These are phyloP conservation scores for Aspergillus transmontanensis DNA, from an alignment of 2,329 filamentous ascomycete genomes.

Conservation along the genomic window DNA sequence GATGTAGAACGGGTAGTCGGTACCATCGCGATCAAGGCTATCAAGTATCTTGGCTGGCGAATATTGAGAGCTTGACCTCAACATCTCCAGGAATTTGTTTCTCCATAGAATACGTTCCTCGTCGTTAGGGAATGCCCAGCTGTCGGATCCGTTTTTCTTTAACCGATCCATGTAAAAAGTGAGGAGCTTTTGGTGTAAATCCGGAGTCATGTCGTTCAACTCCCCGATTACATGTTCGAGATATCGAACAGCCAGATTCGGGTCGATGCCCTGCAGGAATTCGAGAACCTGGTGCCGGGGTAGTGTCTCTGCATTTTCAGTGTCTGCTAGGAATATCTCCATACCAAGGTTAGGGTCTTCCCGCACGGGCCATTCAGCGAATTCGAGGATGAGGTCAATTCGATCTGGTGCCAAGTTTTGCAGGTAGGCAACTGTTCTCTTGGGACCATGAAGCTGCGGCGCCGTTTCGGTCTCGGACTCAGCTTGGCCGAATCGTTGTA, in stretches of 20 bases:
- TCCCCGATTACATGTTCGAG: slow-evolving; percentile 89
- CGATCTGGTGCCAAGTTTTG: slow-evolving; percentile 83
- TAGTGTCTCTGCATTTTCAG: slow-evolving; percentile 89
- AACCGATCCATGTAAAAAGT: slow-evolving; percentile 67
- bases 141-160: slow-evolving; percentile 40
- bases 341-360: slow-evolving; percentile 75
- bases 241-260: slow-evolving; percentile 74
- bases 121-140: slow-evolving; percentile 39
- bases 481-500: slow-evolving; percentile 76
- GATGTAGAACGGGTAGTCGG: slow-evolving; percentile 30
- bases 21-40: slow-evolving; percentile 78
- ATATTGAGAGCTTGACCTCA: slow-evolving; percentile 77
- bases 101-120: slow-evolving; percentile 61
- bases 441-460: slow-evolving; percentile 72
- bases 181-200: slow-evolving; percentile 83
- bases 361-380: slow-evolving; percentile 82
- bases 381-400: slow-evolving; percentile 89
- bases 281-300: slow-evolving; percentile 74
- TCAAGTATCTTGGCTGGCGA: slow-evolving; percentile 76
- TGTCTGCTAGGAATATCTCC: slow-evolving; percentile 91
- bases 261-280: slow-evolving; percentile 72
- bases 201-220: slow-evolving; percentile 78
- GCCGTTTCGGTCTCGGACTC: slow-evolving; percentile 41
- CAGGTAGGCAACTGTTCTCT: slow-evolving; percentile 84
- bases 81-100: slow-evolving; percentile 70